Base-by-base conservation (phyloP, 2,329 filamentous ascomycete genomes). In the Pseudogymnoascus sp. region DNA sequence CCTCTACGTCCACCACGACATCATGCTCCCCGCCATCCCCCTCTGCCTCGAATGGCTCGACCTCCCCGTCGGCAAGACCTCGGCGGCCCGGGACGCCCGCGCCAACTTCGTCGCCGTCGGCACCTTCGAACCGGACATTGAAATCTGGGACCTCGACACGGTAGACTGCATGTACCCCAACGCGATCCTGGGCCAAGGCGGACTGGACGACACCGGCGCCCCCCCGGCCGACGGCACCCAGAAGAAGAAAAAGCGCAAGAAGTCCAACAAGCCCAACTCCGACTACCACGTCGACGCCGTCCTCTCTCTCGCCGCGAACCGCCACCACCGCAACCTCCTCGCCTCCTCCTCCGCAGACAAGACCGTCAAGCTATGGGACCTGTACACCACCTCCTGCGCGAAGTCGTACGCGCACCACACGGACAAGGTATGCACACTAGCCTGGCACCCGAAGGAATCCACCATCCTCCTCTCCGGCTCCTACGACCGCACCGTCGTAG, bases 151-250 rank as follows among this genome's bases (percentile, higher is more conserved):
- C 74, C 81, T 99, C 62, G 95, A 99, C 75, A 89, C 92, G 6
- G 87, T 99, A 62, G 95, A 99, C 79, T 90, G 90, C 85, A 96
- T 99, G 90, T 99, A 97, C 74, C 95, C 95, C 21, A 96, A 96
- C 74, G 93, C 93, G 8, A 96, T 99, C 68, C 85, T 99, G 4
- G 95, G 95, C 8, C 90, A 93, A 73, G 86, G 84, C 63, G 81
- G 71, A 19, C 67, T 73, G 25, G 79, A 78, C 36, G 78, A 80
- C 45, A 77, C 80, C 16, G 70, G 80, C 39, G 81, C 80, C 54
- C 72, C 77, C 1, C 80, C 82, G 54, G 79, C 79, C 14, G 81
- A 82, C 25, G 80, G 80, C 65, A 77, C 81, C 68, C 87, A 87
- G 75, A 88, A 87, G 73, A 93, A 92, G 75, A 95, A 93, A 78